Percentiles rank a stretch among this genome's conserved stretches.
Conservation (phyloP, 345 rosid genomes). For the Carallia pectinifolia region DNA sequence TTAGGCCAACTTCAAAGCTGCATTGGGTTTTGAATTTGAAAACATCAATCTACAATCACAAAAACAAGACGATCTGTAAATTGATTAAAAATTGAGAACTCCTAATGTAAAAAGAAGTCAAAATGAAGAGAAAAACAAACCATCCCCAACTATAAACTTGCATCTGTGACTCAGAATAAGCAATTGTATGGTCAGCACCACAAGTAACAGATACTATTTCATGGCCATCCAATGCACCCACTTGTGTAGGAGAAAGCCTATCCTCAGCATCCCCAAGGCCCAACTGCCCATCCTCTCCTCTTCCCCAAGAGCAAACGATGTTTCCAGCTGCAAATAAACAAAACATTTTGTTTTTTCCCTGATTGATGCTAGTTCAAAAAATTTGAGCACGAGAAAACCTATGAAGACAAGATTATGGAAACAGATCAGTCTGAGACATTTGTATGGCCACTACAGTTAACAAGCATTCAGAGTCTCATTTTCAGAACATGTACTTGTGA, state of each 20-base stretch:
- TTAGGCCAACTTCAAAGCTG: background rate
- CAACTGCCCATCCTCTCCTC: slow-evolving; percentile 98
- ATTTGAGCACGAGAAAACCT: background rate
- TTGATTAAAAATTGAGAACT: background rate
- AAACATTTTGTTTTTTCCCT: background rate
- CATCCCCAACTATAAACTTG: slow-evolving; percentile 95
- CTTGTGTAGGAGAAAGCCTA: slow-evolving; percentile 69
- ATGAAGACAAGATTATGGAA: background rate
- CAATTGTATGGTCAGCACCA: slow-evolving; percentile 94
- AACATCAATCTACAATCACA: background rate
- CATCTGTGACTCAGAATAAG: slow-evolving; percentile 58
- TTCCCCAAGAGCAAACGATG: slow-evolving; percentile 89
- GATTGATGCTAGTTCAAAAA: background rate
- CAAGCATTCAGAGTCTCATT: no score
- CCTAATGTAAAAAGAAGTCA: slow-evolving; percentile 3
- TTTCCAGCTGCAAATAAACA: slow-evolving; percentile 65
- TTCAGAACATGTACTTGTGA: no score
- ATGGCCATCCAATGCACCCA: slow-evolving; percentile 66
- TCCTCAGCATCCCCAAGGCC: slow-evolving; percentile 98
- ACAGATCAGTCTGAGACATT: background rate
- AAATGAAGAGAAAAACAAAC: slow-evolving; percentile 19
- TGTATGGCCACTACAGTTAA: background rate
- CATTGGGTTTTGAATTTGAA: background rate
- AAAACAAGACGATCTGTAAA: background rate
- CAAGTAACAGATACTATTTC: slow-evolving; percentile 67